phyloP scores from a whole-genome alignment of 352 stramenopile genomes.

The Phytopythium oedochilum region DNA sequence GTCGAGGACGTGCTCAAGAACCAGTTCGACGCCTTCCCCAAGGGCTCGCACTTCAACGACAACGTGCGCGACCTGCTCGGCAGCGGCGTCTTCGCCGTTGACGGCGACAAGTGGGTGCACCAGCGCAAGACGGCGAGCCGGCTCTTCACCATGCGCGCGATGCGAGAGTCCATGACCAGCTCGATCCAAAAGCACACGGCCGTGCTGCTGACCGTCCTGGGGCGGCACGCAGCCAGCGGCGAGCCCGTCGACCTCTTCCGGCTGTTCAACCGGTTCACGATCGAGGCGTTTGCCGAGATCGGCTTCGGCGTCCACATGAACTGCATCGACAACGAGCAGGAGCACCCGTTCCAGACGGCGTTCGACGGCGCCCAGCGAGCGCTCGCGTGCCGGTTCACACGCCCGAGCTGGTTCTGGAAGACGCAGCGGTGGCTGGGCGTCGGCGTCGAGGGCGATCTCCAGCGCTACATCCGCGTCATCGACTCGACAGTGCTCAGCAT shows the following conservation, averaged over 20 bases:
- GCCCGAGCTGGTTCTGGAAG: conserved; percentile 38
- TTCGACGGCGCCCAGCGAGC: conserved; percentile 41
- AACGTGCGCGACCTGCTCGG: conserved; percentile 46
- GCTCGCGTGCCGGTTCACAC: conserved; percentile 30
- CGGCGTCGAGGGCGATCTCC: conserved; percentile 25
- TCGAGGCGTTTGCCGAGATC: conserved; percentile 67
- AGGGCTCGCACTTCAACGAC: conserved; percentile 31
- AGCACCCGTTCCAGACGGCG: conserved; percentile 44
- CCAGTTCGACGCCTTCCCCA: conserved; percentile 69
- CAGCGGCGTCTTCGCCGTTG: conserved; percentile 60
- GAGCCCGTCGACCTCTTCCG: conserved; percentile 30
- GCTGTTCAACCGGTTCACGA: conserved; percentile 49
- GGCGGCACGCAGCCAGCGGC: neutral
- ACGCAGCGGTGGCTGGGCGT: conserved; percentile 29
- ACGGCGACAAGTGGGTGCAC: conserved; percentile 51
- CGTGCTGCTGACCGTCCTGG: conserved; percentile 19
- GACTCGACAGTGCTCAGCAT: conserved; percentile 33
- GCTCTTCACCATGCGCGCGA: conserved; percentile 57
- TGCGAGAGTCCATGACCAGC: conserved; percentile 33
- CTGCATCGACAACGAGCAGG: conserved; percentile 18
- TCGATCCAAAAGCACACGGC: conserved; percentile 23
- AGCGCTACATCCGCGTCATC: conserved; percentile 25
- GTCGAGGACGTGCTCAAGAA: conserved; percentile 48
- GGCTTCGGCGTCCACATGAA: conserved; percentile 56
- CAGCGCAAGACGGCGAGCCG: conserved; percentile 82